A percentile compares a stretch with the other conserved stretches of the same genome.
Conservation (phyloP, 1,139 yeast genomes). For the Yamadazyma sp. region DNA sequence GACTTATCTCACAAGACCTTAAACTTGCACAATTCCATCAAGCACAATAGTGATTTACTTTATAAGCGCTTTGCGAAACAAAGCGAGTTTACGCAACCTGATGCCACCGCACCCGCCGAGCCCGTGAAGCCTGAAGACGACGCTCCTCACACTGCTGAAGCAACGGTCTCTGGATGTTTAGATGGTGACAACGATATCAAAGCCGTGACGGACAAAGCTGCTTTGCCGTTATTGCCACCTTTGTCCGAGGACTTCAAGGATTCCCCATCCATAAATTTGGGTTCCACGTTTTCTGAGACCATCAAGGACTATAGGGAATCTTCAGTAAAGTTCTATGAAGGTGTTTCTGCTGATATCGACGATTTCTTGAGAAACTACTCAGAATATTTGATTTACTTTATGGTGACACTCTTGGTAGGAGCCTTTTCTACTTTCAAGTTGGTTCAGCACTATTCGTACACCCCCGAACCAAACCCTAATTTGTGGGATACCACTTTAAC, state of each 20-base stretch:
- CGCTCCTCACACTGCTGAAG: background rate
- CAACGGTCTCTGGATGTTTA: background rate
- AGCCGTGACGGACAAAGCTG: too few relatives aligned
- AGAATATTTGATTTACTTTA: constrained; percentile 14
- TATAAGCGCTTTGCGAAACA: constrained; percentile 18
- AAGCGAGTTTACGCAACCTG: too few relatives aligned
- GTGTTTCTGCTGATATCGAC: background rate
- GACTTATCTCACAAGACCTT: constrained; percentile 19
- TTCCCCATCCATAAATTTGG: too few relatives aligned
- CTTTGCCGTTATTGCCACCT: too few relatives aligned
- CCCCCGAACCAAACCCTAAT: constrained; percentile 1
- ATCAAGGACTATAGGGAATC: too few relatives aligned
- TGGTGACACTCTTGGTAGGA: constrained; percentile 1
- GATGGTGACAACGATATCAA: background rate
- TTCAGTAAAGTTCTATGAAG: background rate
- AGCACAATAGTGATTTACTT: constrained; percentile 24
- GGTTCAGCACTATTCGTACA: background rate
- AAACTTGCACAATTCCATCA: constrained; percentile 25
- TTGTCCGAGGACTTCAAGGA: too few relatives aligned
- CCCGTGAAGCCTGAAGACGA: background rate
- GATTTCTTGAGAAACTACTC: background rate
- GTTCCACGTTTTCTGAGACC: too few relatives aligned
- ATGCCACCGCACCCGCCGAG: too few relatives aligned
- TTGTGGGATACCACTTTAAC: background rate
- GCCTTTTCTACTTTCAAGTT: background rate